Base-by-base conservation (phyloP, 352 stramenopile genomes). In the Phytophthora europaea region DNA sequence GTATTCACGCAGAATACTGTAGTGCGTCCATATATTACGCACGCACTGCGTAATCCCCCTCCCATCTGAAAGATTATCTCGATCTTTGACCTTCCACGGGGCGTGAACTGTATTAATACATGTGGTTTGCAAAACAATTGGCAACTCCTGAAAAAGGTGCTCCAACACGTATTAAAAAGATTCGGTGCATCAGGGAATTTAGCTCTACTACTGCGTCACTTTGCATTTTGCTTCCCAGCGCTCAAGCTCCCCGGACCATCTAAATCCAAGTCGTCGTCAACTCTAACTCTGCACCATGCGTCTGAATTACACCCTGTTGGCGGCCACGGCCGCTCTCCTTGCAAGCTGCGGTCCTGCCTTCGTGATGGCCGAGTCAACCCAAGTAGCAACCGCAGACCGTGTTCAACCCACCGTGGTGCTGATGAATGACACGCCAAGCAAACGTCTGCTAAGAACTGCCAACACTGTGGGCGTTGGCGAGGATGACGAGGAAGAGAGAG, bases 401-500 rank as follows among this genome's bases (percentile, higher is more conserved):
- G 15, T n/a, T 22, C 16, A 9, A 8, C 43, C 15, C n/a, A 1
- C 10, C 36, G 10, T 15, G 36, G 36, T 43, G 12, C 12, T 18
- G 36, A 18, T 20, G n/a, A 26, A 23, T 51, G 45, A 15, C 6
- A 23, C 15, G 45, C 16, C 45, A 13, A 51, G 45, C 16, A 47
- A 55, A 8, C 59, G 43, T 13, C 20, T 10, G 6, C 59, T 65
- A 18, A 65, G 45, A 23, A 34, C 59, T 34, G 34, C 16, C 16
- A 51, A 51, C 8, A 12, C 0, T 23, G 16, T 23, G 16, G n/a
- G 13, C n/a, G 52, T 58, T 15, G 28, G 34, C 4, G 57, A 18
- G 13, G 45, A 65, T 8, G 28, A 54, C 4, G 57, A 18, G 13
- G 45, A 65, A 22, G 28, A 54, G n/a, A 31, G 45, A 64, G 55